Conservation (phyloP, 179 eudicot species). For the Camellia oleifera region DNA sequence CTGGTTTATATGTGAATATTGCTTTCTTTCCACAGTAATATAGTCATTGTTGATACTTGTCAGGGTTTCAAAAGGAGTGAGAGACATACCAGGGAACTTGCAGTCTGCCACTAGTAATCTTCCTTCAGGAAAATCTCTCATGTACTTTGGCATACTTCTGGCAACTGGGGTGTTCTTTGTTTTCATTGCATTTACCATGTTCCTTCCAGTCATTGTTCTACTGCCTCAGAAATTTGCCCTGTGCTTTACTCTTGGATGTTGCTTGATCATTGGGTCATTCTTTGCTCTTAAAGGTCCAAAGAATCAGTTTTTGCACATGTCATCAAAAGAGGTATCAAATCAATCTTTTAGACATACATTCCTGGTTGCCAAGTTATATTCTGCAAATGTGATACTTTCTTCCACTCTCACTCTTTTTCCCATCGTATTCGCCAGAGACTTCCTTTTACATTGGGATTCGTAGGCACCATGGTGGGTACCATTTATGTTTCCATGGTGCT, state of each 20-base stretch:
- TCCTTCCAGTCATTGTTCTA: slow-evolving; percentile 93
- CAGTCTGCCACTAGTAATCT: slow-evolving; percentile 87
- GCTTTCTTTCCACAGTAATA: neutral
- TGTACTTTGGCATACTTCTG: slow-evolving; percentile 85
- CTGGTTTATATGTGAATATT: neutral
- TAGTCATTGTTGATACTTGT: slow-evolving; percentile 10
- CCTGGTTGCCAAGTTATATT: neutral
- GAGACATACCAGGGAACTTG: slow-evolving; percentile 80
- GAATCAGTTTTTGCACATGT: slow-evolving; percentile 89
- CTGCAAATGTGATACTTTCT: neutral
- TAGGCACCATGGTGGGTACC: slow-evolving; percentile 87
- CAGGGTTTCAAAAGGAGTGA: slow-evolving; percentile 93
- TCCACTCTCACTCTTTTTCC: neutral
- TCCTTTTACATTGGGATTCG: slow-evolving; percentile 86
- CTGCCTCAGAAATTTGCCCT: slow-evolving; percentile 97
- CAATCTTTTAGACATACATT: neutral
- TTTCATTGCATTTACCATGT: slow-evolving; percentile 93
- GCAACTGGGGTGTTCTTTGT: slow-evolving; percentile 93
- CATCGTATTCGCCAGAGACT: slow-evolving; percentile 62
- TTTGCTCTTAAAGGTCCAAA: slow-evolving; percentile 89
- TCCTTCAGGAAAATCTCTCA: slow-evolving; percentile 87
- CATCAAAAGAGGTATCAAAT: slow-evolving; percentile 69
- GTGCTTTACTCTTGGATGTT: slow-evolving; percentile 91
- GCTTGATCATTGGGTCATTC: slow-evolving; percentile 86
- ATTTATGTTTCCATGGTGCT: slow-evolving; percentile 98